Base-by-base conservation (phyloP, 2,329 filamentous ascomycete genomes). In the Akanthomyces lecanii region DNA sequence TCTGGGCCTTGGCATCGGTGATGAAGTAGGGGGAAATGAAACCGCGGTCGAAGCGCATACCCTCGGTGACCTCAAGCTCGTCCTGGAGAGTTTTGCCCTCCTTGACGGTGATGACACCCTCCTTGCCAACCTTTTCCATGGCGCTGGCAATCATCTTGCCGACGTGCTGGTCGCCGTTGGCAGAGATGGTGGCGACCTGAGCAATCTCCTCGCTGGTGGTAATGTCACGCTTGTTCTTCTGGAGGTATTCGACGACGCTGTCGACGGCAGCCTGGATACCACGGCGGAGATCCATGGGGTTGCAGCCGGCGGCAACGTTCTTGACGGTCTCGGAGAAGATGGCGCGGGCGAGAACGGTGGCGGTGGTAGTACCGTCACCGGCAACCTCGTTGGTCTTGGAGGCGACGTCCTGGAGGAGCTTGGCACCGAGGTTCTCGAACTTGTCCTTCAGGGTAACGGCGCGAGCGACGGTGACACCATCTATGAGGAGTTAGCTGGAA, bases 271-370 rank as follows among this genome's bases (percentile, higher is more conserved):
- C 91, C 84, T 99, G 95, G 74, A 95, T 98, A 79, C 95, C 95
- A 72, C 95, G 89, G 78, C 95, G 89, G 74, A 99, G 86, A 75
- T 99, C 95, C 95, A 99, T 98, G 69, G 95, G 95, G 84, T 99
- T 99, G 89, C 95, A 99, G 75, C 95, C 95, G 67, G 95, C 95
- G 69, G 95, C 95, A 68, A 99, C 95, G 78, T 99, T 99, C 89
- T 99, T 99, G 77, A 98, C 95, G 62, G 94, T 98, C 86, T 99
- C 95, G 79, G 95, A 96, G 87, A 99, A 99, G 81, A 99, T 99
- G 77, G 93, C 91, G 71, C 92, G 91, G 71, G 92, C 95, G 70
- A 99, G 91, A 70, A 98, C 95, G 67, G 95, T 99, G 68, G 95
- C 95, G 69, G 93, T 97, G 69, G 95, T 99, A 72, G 95, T 99